Evolutionary conservation across 2,329 filamentous ascomycete genomes (phyloP).

Genomic region (Aureobasidium sp.): DNA sequence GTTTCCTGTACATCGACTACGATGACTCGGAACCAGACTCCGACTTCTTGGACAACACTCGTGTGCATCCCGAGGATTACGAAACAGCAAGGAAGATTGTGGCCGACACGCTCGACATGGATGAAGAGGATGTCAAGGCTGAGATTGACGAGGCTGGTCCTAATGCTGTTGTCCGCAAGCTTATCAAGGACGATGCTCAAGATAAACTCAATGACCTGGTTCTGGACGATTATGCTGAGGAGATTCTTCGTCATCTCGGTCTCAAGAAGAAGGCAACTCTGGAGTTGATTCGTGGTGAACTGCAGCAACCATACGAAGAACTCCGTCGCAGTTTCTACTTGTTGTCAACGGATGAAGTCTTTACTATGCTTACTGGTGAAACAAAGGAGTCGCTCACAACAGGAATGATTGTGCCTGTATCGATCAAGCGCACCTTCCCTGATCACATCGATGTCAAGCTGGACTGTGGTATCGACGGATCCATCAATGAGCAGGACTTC

Average conservation of each 20-base stretch:
- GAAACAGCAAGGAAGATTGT: constrained; percentile 98
- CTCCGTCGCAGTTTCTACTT: constrained; percentile 71
- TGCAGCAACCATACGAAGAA: constrained; percentile 91
- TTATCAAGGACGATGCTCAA: constrained; percentile 90
- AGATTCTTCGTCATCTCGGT: constrained; percentile 86
- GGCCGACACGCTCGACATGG: constrained; percentile 88
- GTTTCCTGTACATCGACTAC: constrained; percentile 85
- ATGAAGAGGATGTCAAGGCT: constrained; percentile 95
- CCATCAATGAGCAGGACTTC: constrained; percentile 75
- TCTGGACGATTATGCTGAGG: constrained; percentile 92
- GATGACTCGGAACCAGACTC: constrained; percentile 74
- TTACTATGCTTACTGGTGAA: constrained; percentile 95
- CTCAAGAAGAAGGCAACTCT: constrained; percentile 92
- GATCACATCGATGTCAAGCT: constrained; percentile 91
- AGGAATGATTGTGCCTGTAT: constrained; percentile 88
- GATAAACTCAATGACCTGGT: constrained; percentile 95
- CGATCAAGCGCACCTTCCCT: constrained; percentile 79
- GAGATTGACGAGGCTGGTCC: constrained; percentile 85
- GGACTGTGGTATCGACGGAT: constrained; percentile 88
- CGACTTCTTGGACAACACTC: constrained; percentile 92
- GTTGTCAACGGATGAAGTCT: constrained; percentile 70
- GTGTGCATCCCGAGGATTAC: constrained; percentile 97
- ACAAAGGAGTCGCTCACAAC: constrained; percentile 74
- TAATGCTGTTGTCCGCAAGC: constrained; percentile 83
- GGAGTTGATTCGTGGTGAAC: constrained; percentile 89